Evolutionary conservation across 768 basidiomycete genomes (phyloP), one percentile per base, ranked within the genome.

Genomic region (Tremella mesenterica): DNA sequence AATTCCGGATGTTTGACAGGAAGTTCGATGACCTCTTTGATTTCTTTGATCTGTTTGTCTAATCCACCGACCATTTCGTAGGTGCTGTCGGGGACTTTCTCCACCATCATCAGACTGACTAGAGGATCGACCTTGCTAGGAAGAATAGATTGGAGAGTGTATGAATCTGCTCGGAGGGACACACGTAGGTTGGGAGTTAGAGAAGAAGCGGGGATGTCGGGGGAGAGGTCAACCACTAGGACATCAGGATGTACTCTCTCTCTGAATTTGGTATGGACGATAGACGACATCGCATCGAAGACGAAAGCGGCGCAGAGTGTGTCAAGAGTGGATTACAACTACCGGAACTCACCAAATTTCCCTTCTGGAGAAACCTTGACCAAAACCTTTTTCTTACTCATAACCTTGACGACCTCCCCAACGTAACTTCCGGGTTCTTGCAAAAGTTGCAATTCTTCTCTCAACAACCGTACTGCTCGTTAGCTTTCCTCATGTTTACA

Each of bases 11-110:
- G 92, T 74, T 95, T 93, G 59, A 97, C 90, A 31, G 93, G 92
- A 23, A 95, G 76, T 74, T 96, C 92, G 74, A 96, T 96, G 70
- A 96, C 93, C 75, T 97, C 93, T 75, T 96, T 95, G 76, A 97
- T 93, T 69, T 97, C 92, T 77, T 95, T 95, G 67, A 93, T 92
- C 60, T 92, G 85, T 76, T 95, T 88, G 78, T 97, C 95, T 54
- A 97, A 81, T 63, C 93, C 93, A 20, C 95, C 95, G 56, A 99
- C 93, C 92, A 97, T 96, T 75, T 97, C 95, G 76, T 99, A 99
- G 27, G 95, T 97, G 75, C 87, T 90, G 74, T 97, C 93, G 0
- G 93, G 93, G 0, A 97, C 93, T 74, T 99, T 99, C 76, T 99
- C 93, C 10, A 97, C 93, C 92, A 97, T 96, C 95, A 97, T 97